These are phyloP conservation scores for Neobulgaria alba DNA, from an alignment of 2,329 filamentous ascomycete genomes.

Conservation along the genomic window DNA sequence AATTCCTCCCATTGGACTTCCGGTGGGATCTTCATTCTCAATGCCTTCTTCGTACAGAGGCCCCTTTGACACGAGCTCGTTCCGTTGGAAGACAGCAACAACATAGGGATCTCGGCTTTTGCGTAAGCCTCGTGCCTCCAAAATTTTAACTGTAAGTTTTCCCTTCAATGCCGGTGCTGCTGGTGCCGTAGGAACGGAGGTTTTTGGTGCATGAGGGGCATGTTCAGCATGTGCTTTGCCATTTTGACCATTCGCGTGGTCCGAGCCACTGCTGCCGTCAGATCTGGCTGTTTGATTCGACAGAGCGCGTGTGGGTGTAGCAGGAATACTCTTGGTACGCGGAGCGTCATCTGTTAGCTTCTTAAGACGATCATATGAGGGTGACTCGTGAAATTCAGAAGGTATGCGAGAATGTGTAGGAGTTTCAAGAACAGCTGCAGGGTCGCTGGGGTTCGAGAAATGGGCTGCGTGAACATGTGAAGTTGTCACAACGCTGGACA, in stretches of 20 bases:
- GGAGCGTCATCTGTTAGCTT: slow-evolving; percentile 79
- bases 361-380: slow-evolving; percentile 61
- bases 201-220: slow-evolving; percentile 19
- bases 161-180: slow-evolving; percentile 69
- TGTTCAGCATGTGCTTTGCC: slow-evolving; percentile 19
- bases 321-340: slow-evolving; percentile 78
- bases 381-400: slow-evolving; percentile 44
- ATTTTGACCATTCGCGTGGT: slow-evolving; percentile 35
- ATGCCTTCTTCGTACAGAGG: slow-evolving; percentile 57
- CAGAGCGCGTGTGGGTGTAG: slow-evolving; percentile 81
- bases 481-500: slow-evolving; percentile 56
- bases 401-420: slow-evolving; percentile 40
- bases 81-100: slow-evolving; percentile 92
- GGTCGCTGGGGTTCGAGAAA: slow-evolving; percentile 57
- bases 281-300: slow-evolving; percentile 44
- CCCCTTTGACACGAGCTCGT: slow-evolving; percentile 88
- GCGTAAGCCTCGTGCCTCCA: slow-evolving; percentile 73
- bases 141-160: slow-evolving; percentile 82
- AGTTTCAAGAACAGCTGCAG: slow-evolving; percentile 44
- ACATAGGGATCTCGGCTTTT: slow-evolving; percentile 87
- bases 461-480: slow-evolving; percentile 57
- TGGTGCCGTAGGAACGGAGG: slow-evolving; percentile 33
- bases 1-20: slow-evolving; percentile 46
- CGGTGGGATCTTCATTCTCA: slow-evolving; percentile 48
- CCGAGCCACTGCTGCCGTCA: slow-evolving; percentile 32